A percentile compares a stretch with the other conserved stretches of the same genome.
These are phyloP conservation scores for Bremia lactucae DNA, from an alignment of 352 stramenopile species.

Conservation along the genomic window DNA sequence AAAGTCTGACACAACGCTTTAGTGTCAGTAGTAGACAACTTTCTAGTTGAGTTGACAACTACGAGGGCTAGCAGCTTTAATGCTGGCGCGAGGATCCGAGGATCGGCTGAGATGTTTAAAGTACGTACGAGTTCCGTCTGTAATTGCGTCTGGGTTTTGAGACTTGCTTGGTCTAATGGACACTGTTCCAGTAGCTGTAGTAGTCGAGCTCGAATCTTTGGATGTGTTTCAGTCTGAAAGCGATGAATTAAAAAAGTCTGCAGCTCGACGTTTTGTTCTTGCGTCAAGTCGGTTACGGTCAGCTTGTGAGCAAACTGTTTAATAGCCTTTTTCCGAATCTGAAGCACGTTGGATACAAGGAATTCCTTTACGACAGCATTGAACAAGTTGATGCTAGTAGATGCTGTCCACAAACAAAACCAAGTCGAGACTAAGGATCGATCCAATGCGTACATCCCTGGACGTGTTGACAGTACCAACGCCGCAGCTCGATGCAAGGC, in stretches of 20 bases:
- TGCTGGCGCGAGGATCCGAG: conserved; percentile 36
- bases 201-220: conserved; percentile 46
- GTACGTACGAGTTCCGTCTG: conserved; percentile 15
- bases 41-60: no score
- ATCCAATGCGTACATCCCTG: conserved; percentile 36
- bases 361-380: conserved; percentile 21
- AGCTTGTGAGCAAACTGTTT: conserved; percentile 40
- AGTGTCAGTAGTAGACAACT: conserved; percentile 6
- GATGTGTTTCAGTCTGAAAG: conserved; percentile 50
- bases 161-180: conserved; percentile 14
- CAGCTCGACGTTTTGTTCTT: conserved; percentile 15
- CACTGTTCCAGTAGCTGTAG: conserved; percentile 41
- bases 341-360: conserved; percentile 33
- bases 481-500: conserved; percentile 5
- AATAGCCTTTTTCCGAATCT: conserved; percentile 49
- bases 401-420: conserved; percentile 21
- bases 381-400: conserved; percentile 4
- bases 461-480: conserved; percentile 14
- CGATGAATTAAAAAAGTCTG: conserved; percentile 33
- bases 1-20: conserved; percentile 17
- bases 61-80: conserved; percentile 52
- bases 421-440: conserved; percentile 39
- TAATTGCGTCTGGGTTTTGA: conserved; percentile 9
- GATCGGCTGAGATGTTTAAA: conserved; percentile 34
- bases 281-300: conserved; percentile 2